phyloP scores from a whole-genome alignment of 2,329 filamentous ascomycete species.

The Xylaria sp. region DNA sequence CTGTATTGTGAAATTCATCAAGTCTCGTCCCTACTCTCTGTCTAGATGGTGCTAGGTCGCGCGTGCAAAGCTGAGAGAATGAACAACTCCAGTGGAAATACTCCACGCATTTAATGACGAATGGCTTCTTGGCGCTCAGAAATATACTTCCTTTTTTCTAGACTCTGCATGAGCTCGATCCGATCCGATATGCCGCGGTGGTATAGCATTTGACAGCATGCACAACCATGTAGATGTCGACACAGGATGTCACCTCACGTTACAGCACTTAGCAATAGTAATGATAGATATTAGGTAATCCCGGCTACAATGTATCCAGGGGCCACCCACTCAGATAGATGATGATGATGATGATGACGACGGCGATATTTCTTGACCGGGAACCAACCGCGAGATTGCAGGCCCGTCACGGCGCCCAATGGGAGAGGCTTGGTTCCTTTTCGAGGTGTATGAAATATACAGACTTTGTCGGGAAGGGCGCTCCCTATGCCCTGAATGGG shows the following conservation, averaged over 20 bases:
- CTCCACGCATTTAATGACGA: constrained; percentile 1
- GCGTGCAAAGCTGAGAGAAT: background rate
- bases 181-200: constrained; percentile 29
- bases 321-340: constrained; percentile 1
- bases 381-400: constrained; percentile 22
- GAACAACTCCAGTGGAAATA: background rate
- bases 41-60: background rate
- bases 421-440: background rate
- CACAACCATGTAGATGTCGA: constrained; percentile 7
- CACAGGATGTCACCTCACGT: constrained; percentile 19
- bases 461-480: constrained; percentile 19
- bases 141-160: background rate
- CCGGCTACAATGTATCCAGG: background rate
- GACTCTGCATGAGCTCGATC: constrained; percentile 20
- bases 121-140: background rate
- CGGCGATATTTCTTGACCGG: constrained; percentile 3
- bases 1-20: constrained; percentile 2
- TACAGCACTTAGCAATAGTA: constrained; percentile 15
- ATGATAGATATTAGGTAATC: constrained; percentile 16
- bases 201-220: constrained; percentile 15
- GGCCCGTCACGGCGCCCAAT: constrained; percentile 23
- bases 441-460: background rate
- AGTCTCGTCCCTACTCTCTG: background rate
- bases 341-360: constrained; percentile 16
- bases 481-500: constrained; percentile 5